Conservation (phyloP, 208 protist species). For the Trypanosoma vivax region DNA sequence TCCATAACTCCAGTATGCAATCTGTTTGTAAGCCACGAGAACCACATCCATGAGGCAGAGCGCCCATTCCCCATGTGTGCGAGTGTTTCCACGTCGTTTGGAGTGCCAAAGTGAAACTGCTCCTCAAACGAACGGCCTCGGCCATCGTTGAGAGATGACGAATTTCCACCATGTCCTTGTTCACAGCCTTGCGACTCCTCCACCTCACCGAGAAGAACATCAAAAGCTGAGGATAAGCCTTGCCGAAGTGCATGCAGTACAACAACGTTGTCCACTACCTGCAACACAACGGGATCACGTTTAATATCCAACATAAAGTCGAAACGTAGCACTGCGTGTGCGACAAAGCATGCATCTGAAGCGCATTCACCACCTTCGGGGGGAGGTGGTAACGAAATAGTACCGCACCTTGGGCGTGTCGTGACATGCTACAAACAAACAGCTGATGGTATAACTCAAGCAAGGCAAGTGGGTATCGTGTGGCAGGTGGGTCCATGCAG, state of each 20-base stretch:
- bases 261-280: constrained; percentile 46
- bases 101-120: no score
- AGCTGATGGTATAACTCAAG: constrained; percentile 34
- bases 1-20: no score
- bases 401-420: constrained; percentile 9
- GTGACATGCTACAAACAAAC: constrained; percentile 31
- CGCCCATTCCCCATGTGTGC: neutral
- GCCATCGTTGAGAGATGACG: no score
- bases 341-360: constrained; percentile 20
- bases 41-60: neutral
- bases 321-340: constrained; percentile 8
- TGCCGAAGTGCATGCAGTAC: constrained; percentile 27
- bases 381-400: constrained; percentile 18
- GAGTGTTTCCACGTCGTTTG: no score
- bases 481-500: constrained; percentile 23
- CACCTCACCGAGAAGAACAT: constrained; percentile 18
- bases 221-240: constrained; percentile 28
- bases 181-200: neutral
- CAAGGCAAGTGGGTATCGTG: constrained; percentile 25
- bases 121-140: no score
- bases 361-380: neutral
- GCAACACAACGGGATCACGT: constrained; percentile 25
- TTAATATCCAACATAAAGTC: constrained; percentile 7
- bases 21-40: neutral
- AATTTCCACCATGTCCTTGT: neutral